Conservation (phyloP, 495 filamentous ascomycete genomes). For the Cercophora samala region DNA sequence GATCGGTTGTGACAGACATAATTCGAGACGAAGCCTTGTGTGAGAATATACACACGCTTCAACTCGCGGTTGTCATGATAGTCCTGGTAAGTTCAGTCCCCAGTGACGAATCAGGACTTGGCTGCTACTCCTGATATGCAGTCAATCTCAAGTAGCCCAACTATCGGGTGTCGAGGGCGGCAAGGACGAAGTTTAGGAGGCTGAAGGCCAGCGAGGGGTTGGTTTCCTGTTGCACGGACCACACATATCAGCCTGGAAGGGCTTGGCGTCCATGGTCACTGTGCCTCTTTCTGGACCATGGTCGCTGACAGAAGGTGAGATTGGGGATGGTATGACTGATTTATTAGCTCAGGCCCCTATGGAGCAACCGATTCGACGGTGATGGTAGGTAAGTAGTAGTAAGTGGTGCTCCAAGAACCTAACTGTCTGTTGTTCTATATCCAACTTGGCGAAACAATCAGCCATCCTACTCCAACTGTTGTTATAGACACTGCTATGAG, state of each 20-base stretch:
- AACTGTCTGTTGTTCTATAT: not conserved
- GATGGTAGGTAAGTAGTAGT: not conserved
- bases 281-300: not conserved
- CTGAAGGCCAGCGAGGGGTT: not conserved
- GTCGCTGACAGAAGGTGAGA: not conserved
- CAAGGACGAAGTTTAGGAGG: not conserved
- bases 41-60: not conserved
- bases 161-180: not conserved
- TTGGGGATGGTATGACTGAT: not conserved
- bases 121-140: not conserved
- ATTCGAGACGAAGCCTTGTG: not conserved
- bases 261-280: not conserved
- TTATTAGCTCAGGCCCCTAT: not conserved
- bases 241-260: not conserved
- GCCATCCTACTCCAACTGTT: constrained; percentile 1
- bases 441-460: not conserved
- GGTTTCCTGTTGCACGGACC: not conserved
- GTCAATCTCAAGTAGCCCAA: not conserved
- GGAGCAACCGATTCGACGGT: not conserved
- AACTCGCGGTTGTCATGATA: not conserved
- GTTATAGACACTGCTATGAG: not conserved
- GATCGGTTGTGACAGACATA: not conserved
- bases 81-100: not conserved
- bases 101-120: not conserved
- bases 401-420: not conserved